Conservation (phyloP, 768 basidiomycete species). For the Mrakia blollopis region DNA sequence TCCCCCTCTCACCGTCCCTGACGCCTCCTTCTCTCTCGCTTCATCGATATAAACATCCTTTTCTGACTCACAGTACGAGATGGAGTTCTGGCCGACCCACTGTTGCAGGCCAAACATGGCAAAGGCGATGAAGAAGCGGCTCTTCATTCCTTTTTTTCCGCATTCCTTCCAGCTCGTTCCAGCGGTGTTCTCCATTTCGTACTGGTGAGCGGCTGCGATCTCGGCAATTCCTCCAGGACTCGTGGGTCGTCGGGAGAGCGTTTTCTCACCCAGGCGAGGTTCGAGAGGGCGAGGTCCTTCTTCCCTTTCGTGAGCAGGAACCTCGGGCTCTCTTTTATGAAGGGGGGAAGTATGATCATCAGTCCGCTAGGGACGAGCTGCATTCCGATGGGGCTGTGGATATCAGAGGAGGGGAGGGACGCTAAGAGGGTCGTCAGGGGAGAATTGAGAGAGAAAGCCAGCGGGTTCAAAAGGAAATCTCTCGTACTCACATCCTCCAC, state of each 20-base stretch:
- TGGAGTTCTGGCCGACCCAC: conserved; percentile 67
- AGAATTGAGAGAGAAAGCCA: no score
- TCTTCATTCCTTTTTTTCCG: conserved; percentile 55
- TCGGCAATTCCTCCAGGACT: conserved; percentile 52
- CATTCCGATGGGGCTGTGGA: conserved; percentile 37
- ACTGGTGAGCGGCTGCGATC: conserved; percentile 71
- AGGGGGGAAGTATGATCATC: conserved; percentile 41
- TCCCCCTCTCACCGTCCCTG: no score
- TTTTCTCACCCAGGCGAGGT: conserved; percentile 47
- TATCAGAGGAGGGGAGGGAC: no score
- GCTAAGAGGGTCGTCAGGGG: no score
- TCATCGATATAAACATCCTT: no score
- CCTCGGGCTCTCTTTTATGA: conserved; percentile 39
- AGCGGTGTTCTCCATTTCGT: conserved; percentile 61
- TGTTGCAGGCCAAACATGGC: conserved; percentile 66
- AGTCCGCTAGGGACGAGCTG: conserved; percentile 46
- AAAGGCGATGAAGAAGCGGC: conserved; percentile 80
- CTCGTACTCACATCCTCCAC: conserved; percentile 24
- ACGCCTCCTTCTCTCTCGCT: no score
- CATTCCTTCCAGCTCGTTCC: conserved; percentile 62
- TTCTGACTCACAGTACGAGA: conserved; percentile 10
- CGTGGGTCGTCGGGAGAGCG: conserved; percentile 41
- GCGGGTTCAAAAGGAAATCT: no score
- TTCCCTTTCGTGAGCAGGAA: conserved; percentile 45
- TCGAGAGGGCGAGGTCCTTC: conserved; percentile 50